phyloP scores from a whole-genome alignment of 2,329 filamentous ascomycete genomes.

The Penicillium brevicompactum region DNA sequence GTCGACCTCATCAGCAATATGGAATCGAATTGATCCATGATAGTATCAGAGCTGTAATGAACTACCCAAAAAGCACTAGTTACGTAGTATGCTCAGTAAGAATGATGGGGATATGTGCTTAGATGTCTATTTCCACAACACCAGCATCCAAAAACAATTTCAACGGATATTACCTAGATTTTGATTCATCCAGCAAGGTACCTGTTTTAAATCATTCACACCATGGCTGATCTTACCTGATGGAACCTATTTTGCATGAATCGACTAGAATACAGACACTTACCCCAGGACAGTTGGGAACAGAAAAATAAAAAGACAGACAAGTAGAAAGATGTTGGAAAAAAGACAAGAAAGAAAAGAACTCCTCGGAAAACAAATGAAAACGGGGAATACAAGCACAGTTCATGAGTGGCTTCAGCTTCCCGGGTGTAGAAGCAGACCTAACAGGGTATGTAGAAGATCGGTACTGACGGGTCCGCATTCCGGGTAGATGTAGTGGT shows the following conservation, averaged over 20 bases:
- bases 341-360: conserved; percentile 25
- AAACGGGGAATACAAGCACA: conserved; percentile 26
- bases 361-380: conserved; percentile 25
- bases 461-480: neutral
- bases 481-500: neutral
- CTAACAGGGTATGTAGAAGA: neutral
- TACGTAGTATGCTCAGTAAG: no score
- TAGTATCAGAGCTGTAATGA: neutral
- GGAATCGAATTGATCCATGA: neutral
- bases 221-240: conserved; percentile 51
- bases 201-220: conserved; percentile 29
- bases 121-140: neutral
- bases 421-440: neutral
- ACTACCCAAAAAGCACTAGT: no score
- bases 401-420: conserved; percentile 13
- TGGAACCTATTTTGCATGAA: conserved; percentile 11
- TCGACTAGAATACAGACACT: conserved; percentile 48
- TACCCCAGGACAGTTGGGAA: conserved; percentile 33
- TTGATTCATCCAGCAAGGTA: conserved; percentile 16
- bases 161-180: conserved; percentile 4
- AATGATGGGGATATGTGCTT: neutral
- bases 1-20: neutral
- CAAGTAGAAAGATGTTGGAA: conserved; percentile 31
- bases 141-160: neutral
- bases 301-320: conserved; percentile 24